Conservation (phyloP, 1,139 yeast species). For the Blastobotrys apis region DNA sequence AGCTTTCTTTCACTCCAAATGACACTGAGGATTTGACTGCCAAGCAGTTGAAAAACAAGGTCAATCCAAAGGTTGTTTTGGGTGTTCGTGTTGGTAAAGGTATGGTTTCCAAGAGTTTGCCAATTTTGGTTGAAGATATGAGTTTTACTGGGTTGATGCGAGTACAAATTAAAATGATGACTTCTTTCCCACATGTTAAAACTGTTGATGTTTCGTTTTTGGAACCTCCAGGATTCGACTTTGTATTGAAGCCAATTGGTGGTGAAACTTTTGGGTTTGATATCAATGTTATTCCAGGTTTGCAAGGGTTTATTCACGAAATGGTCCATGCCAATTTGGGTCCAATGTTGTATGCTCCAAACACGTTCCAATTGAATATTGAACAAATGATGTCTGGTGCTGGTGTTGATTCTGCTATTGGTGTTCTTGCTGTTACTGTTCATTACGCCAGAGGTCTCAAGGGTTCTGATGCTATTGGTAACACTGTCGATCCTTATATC, state of each 20-base stretch:
- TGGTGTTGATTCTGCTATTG: constrained; percentile 74
- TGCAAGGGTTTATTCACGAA: constrained; percentile 72
- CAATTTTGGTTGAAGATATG: constrained; percentile 43
- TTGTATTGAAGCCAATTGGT: constrained; percentile 67
- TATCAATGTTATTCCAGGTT: constrained; percentile 78
- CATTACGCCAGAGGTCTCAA: constrained; percentile 64
- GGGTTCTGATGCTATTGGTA: constrained; percentile 63
- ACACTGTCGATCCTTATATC: constrained; percentile 86
- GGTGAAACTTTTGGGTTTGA: constrained; percentile 85
- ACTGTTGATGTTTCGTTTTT: constrained; percentile 79
- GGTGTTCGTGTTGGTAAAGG: constrained; percentile 42
- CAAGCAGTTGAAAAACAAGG: constrained; percentile 76
- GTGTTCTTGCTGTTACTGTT: constrained; percentile 69
- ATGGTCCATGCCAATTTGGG: constrained; percentile 84
- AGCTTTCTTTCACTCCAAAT: constrained; percentile 84
- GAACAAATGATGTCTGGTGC: constrained; percentile 89
- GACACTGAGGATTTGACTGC: constrained; percentile 75
- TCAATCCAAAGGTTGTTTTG: constrained; percentile 64
- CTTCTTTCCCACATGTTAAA: constrained; percentile 87
- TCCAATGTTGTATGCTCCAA: constrained; percentile 80
- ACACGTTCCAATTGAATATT: constrained; percentile 85
- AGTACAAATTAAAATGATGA: constrained; percentile 82
- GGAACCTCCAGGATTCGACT: constrained; percentile 85
- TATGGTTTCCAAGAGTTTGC: constrained; percentile 38
- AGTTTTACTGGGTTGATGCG: constrained; percentile 68